Percentiles rank a stretch among this genome's conserved stretches.
Evolutionary conservation across 345 rosid species (phyloP).

Genomic region (Excoecaria agallocha): DNA sequence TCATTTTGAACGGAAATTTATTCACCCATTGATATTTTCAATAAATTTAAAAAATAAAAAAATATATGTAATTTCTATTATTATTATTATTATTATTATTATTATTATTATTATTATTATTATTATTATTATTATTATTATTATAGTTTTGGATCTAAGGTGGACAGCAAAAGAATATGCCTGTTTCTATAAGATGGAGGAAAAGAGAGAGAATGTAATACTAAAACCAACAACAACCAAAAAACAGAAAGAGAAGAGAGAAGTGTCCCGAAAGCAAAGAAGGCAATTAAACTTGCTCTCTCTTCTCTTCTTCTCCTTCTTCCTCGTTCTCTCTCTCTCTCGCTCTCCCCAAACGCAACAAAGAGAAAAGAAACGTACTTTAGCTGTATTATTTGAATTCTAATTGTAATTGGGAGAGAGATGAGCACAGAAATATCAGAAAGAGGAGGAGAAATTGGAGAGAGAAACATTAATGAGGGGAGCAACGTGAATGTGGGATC

Average conservation of each 20-base stretch:
- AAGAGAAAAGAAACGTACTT: background rate
- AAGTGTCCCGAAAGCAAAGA: slow-evolving; percentile 32
- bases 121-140: no score
- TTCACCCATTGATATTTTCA: no score
- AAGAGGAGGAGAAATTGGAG: slow-evolving; percentile 13
- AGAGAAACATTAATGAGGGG: background rate
- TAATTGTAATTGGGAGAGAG: slow-evolving; percentile 9
- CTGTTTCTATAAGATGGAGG: background rate
- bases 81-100: no score
- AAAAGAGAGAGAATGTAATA: background rate
- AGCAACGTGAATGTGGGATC: slow-evolving; percentile 21
- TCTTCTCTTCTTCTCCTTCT: background rate
- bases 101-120: no score
- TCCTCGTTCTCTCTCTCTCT: slow-evolving; percentile 17
- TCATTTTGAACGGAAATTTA: no score
- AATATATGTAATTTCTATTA: no score
- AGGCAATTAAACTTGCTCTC: slow-evolving; percentile 11
- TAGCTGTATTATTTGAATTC: slow-evolving; percentile 8
- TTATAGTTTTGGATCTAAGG: background rate
- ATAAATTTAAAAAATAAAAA: no score
- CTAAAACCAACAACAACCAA: background rate
- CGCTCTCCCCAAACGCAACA: background rate
- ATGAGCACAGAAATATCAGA: slow-evolving; percentile 18
- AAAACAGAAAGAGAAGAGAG: background rate
- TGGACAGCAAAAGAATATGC: background rate